Evolutionary conservation across 192 early-diverging fungal species (phyloP), one percentile per base, ranked within the genome.

Genomic region (Rhizoclosmatium sp.): DNA sequence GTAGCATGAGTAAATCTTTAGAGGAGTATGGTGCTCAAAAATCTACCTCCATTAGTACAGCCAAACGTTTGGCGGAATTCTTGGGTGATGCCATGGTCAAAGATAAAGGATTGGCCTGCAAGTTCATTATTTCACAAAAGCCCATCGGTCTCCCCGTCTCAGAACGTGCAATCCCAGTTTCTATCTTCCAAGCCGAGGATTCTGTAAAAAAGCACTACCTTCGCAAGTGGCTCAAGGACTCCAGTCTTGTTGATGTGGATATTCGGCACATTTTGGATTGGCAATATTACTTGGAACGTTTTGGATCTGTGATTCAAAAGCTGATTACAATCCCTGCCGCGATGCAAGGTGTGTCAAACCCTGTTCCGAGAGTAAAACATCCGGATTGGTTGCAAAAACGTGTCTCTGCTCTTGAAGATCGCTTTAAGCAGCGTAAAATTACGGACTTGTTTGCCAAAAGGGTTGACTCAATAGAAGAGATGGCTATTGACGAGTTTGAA

Each of bases 321-420:
- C 84, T 98, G 41, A 97, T 99, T 73, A 98, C 97, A 1, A 99
- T 99, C 79, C 98, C 98, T 0, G 98, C 98, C 5, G 96, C 96
- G 0, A 95, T 97, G 95, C 98, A 99, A 81, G 91, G 93, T 56
- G 92, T 99, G 10, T 44, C 85, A 3, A 99, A 99, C 81, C 98
- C 98, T 0, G 93, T 99, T 31, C 96, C 96, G 5, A 89, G 98
- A 46, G 90, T 99, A 16, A 82, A 86, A 1, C 96, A 98, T 81
- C 98, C 98, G 2, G 96, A 98, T 71, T 99, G 98, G 98, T 83
- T 99, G 51, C 86, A 88, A 23, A 94, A 95, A 78, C 89, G 95
- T 10, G 90, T 98, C 3, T 87, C 88, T 4, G 87, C 86, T 0
- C 84, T 89, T n/a, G 88, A 94, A 58, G 96, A 95, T 84, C 92